Evolutionary conservation across 1,139 yeast species (phyloP).

Genomic region (Nakaseomyces kungkrabaensis): DNA sequence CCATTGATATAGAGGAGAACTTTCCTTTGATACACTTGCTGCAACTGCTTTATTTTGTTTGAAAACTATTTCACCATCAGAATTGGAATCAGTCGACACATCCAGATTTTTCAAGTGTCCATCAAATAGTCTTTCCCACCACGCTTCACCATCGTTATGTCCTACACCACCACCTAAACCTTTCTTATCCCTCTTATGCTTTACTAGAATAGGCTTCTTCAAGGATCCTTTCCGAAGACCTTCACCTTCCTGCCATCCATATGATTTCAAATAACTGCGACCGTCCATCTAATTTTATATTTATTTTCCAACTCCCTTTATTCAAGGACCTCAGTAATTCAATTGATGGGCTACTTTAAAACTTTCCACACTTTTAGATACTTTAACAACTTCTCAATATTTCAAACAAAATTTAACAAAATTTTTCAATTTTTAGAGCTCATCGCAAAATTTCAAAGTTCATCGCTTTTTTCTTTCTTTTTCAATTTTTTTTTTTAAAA

Average conservation of each 20-base stretch:
- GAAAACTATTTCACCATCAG: constrained; percentile 32
- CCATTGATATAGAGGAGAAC: constrained; percentile 51
- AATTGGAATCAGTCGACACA: constrained; percentile 36
- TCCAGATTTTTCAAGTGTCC: constrained; percentile 79
- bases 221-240: constrained; percentile 74
- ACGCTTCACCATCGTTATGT: constrained; percentile 56
- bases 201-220: constrained; percentile 75
- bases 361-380: too few species aligned
- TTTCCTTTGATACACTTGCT: constrained; percentile 39
- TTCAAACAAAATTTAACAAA: neutral
- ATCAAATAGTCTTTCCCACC: constrained; percentile 97
- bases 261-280: constrained; percentile 56
- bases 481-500: neutral
- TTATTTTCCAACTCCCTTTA: too few species aligned
- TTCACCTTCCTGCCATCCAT: constrained; percentile 90
- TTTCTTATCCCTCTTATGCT: constrained; percentile 81
- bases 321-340: too few species aligned
- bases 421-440: neutral
- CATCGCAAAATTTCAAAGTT: constrained; percentile 4
- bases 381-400: neutral
- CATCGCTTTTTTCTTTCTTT: neutral
- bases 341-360: too few species aligned
- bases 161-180: constrained; percentile 47
- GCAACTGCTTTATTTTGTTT: constrained; percentile 38
- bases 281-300: constrained; percentile 46